Evolutionary conservation across 2,329 filamentous ascomycete species (phyloP).

Genomic region (Samsoniella hepiali): DNA sequence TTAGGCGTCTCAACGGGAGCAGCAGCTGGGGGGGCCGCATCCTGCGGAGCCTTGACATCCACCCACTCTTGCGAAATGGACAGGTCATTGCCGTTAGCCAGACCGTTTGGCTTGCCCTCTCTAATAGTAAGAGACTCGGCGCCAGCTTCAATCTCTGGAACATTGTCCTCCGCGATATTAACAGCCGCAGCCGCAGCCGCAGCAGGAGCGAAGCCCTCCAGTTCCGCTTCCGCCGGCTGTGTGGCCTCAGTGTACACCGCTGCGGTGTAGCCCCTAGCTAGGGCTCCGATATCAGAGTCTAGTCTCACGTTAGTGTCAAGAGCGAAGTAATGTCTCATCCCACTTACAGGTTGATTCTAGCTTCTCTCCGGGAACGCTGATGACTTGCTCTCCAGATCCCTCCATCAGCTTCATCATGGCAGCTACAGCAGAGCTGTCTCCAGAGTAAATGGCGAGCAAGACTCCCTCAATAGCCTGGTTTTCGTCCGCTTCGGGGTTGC

Average conservation of each 20-base stretch:
- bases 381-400: slow-evolving; percentile 64
- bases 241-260: slow-evolving; percentile 33
- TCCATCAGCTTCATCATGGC: slow-evolving; percentile 76
- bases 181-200: slow-evolving; percentile 44
- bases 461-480: slow-evolving; percentile 79
- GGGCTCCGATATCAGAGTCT: slow-evolving; percentile 42
- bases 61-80: slow-evolving; percentile 68
- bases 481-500: slow-evolving; percentile 63
- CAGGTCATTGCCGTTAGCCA: slow-evolving; percentile 40
- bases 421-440: slow-evolving; percentile 69
- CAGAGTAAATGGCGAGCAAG: slow-evolving; percentile 73
- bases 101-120: slow-evolving; percentile 47
- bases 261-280: slow-evolving; percentile 51
- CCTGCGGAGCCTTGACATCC: slow-evolving; percentile 62
- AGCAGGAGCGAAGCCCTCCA: slow-evolving; percentile 42
- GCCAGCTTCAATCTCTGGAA: slow-evolving; percentile 33
- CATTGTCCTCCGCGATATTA: slow-evolving; percentile 35
- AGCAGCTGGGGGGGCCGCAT: slow-evolving; percentile 61
- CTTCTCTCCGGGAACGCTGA: slow-evolving; percentile 61
- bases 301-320: neutral
- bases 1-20: slow-evolving; percentile 40
- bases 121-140: neutral
- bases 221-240: slow-evolving; percentile 52
- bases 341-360: slow-evolving; percentile 70
- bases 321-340: neutral